phyloP scores from a whole-genome alignment of 345 rosid genomes.

The Citrus glauca region DNA sequence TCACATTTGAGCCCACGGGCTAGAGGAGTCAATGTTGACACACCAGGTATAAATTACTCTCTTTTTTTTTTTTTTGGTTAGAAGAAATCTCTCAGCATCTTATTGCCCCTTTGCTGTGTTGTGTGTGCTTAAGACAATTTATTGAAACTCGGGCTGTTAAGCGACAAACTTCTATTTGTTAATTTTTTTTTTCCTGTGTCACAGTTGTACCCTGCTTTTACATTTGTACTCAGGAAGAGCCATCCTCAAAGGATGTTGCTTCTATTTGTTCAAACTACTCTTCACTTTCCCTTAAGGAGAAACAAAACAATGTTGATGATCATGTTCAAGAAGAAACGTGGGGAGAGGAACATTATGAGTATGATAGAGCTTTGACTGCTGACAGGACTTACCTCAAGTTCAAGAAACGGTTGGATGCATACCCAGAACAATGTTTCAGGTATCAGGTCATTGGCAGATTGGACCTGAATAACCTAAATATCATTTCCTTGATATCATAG shows the following conservation, averaged over 20 bases:
- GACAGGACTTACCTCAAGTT: conserved; percentile 92
- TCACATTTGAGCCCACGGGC: conserved; percentile 21
- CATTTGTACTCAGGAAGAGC: conserved; percentile 53
- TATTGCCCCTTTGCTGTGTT: neutral
- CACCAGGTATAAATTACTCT: conserved; percentile 30
- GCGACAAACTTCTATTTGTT: neutral
- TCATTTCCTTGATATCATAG: neutral
- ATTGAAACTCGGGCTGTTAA: neutral
- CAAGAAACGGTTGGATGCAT: conserved; percentile 70
- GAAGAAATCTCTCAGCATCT: neutral
- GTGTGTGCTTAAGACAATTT: neutral
- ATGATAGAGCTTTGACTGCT: conserved; percentile 73
- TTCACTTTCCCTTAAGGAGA: conserved; percentile 48
- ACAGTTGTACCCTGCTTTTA: conserved; percentile 88
- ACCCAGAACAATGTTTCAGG: conserved; percentile 94
- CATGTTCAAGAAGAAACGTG: conserved; percentile 52
- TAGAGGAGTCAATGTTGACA: conserved; percentile 25
- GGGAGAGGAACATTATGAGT: conserved; percentile 76
- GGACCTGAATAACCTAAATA: neutral
- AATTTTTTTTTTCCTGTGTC: conserved; percentile 21
- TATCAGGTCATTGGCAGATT: conserved; percentile 15
- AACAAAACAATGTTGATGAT: conserved; percentile 30
- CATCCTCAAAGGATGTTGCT: conserved; percentile 32
- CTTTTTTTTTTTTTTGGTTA: neutral
- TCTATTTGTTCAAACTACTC: conserved; percentile 36